Evolutionary conservation across 2,329 filamentous ascomycete genomes (phyloP), one percentile per base, ranked within the genome.

Genomic region (Trichoderma atroviride): DNA sequence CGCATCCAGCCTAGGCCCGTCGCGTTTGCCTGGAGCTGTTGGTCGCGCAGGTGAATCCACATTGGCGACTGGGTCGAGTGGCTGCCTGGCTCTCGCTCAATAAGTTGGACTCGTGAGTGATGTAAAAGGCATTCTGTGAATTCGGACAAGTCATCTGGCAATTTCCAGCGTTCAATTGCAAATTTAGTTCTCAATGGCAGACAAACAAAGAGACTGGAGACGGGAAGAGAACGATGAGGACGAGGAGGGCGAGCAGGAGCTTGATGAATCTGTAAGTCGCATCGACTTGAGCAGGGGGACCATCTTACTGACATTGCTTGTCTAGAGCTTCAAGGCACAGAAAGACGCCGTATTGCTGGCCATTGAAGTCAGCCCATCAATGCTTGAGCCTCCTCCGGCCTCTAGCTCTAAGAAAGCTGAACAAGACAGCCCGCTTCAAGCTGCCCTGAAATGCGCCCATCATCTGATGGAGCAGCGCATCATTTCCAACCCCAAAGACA

Each of bases 301-400:
- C 24, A 10, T 50, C 52, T 57, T 59, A 67, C 40, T 57, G 65
- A 67, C 40, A 56, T 10, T 40, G 61, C 31, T 35, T 13, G 16
- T n/a, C 55, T 74, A 95, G 93, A 90, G 89, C 79, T 99, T 96
- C 83, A 96, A 94, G 82, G 87, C 91, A 0, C 91, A 94, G 77
- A 97, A 97, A 82, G 96, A 99, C 89, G 96, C 96, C n/a, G 88
- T 98, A n/a, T 86, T 99, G 29, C 95, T 99, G 78, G 95, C 94
- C 16, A 97, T 99, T 75, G 92, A 98, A 75, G 86, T 98, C 77
- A 97, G 92, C 84, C 81, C 88, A 47, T 94, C 93, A 0, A 99
- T 98, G 95, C 83, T 98, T 72, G 83, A 83, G 73, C 83, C 83
- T 53, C 92, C 92, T 27, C 86, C 88, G 3, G 81, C 85, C 3